Base-by-base conservation (phyloP, 352 stramenopile genomes). In the Saprolegnia diclina region DNA sequence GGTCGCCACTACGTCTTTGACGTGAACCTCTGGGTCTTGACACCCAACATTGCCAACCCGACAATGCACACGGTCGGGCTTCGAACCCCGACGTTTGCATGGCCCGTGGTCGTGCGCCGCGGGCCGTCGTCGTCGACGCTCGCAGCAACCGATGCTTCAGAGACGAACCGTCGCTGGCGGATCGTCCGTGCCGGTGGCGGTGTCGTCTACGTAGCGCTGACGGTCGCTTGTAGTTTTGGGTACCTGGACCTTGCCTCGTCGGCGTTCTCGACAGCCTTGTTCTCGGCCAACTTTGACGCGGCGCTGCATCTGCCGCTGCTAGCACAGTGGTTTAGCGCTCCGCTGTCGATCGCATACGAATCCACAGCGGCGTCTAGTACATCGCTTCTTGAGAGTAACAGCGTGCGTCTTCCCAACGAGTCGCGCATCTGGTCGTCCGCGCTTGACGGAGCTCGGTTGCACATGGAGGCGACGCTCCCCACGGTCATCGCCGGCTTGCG, bases 1-100 rank as follows among this genome's bases (percentile, higher is more conserved):
- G 24, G 52, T n/a, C 52, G 35, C 13, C 52, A 59, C 35, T 11
- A 26, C 35, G 52, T 59, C 35, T 59, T 59, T 24, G 52, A 59
- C 35, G 19, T 59, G 11, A 59, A 59, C 11, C 52, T 59, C 13
- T 59, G 52, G 52, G 19, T 24, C 11, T 59, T 26, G 1, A 42
- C 52, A 7, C 52, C 52, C 11, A 59, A 59, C n/a, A 24, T 40
- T 16, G 16, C 52, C 11, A 59, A 59, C 35, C 13, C 19, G 11
- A 9, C 24, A 4, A 2, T 11, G 19, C 24, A 24, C 13, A 26
- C 52, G 11, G 52, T 59, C 11, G 52, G 52, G 11, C 35, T 59
- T 16, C 52, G 52, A 16, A n/a, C 19, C 4, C 52, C 52, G 13
- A 59, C 52, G 19, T 59, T 59, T 59, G 35, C 52, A 10, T 59